Evolutionary conservation across 2,329 filamentous ascomycete genomes (phyloP).

Genomic region (Taxawa tesnikishii): DNA sequence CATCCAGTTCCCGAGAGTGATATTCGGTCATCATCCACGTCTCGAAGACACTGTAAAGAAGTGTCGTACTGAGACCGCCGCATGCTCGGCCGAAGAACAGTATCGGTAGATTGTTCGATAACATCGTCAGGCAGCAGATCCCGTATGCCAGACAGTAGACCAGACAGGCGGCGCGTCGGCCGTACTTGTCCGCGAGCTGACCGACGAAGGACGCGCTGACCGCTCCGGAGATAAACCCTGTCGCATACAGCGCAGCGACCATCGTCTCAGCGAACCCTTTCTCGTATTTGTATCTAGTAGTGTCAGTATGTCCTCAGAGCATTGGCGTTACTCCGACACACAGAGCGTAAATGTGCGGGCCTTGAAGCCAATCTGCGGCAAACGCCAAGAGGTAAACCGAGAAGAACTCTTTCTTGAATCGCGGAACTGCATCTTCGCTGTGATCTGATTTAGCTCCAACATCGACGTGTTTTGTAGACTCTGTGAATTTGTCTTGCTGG

Average conservation of each 20-base stretch:
- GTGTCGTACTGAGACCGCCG: slow-evolving; percentile 42
- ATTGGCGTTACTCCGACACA: no score
- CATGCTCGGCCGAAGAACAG: slow-evolving; percentile 42
- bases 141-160: slow-evolving; percentile 43
- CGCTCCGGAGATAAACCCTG: slow-evolving; percentile 38
- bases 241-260: slow-evolving; percentile 34
- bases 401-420: slow-evolving; percentile 30
- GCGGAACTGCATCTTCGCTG: slow-evolving; percentile 16
- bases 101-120: slow-evolving; percentile 31
- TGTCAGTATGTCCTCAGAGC: no score
- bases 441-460: slow-evolving; percentile 15
- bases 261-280: slow-evolving; percentile 32
- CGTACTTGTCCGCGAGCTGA: slow-evolving; percentile 36
- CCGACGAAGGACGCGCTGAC: slow-evolving; percentile 38
- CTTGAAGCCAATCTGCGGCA: slow-evolving; percentile 37
- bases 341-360: slow-evolving; percentile 39
- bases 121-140: slow-evolving; percentile 39
- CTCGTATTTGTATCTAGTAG: slow-evolving; percentile 42
- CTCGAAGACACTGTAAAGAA: slow-evolving; percentile 48
- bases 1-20: slow-evolving; percentile 31
- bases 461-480: slow-evolving; percentile 7
- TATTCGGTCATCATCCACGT: slow-evolving; percentile 51
- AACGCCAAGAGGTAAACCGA: slow-evolving; percentile 31
- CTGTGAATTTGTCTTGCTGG: no score
- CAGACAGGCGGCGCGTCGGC: slow-evolving; percentile 41